Base-by-base conservation (phyloP, 768 basidiomycete genomes). In the Macrocybe gigantea region DNA sequence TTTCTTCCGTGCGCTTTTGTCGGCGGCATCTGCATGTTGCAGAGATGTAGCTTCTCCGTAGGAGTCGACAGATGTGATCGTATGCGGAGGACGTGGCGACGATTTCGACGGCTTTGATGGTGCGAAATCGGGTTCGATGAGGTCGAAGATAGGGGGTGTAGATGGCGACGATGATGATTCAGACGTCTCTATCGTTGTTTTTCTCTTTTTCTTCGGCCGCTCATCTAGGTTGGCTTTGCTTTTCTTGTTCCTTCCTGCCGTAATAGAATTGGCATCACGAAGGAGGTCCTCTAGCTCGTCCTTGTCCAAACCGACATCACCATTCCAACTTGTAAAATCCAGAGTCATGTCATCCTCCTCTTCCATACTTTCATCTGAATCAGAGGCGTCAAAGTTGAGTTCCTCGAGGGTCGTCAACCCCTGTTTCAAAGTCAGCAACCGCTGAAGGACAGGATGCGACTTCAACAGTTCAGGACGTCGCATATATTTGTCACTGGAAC, bases 381-480 rank as follows among this genome's bases (percentile, higher is more conserved):
- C 22, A 22, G 22, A 22, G 22, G 22, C 22, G 22, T 22, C 22
- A 4, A 22, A 22, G 22, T 22, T 22, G n/a, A 95, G 76, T 41
- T 83, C 85, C 66, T 96, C 93, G 43, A 98, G 75, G 9, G 82
- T 88, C 29, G 77, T 64, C 12, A 98, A 72, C 1, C 83, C 81
- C 61, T 91, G 82, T 65, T 95, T 95, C 40, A 97, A 78, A 10
- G 81, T 76, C 31, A 95, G 71, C 3, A 97, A 76, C 7, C 93
- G 85, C 31, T 71, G 66, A 49, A 91, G 73, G 55, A 93, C 82
- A 4, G 89, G 86, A 60, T 84, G 85, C 11, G 72, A 65, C 59
- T 77, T 80, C 47, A 91, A 75, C 35, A 78, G 75, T 50, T 79
- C 75, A 7, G 79, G 85, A 33, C 72, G 76, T 47, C 73, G 71